Evolutionary conservation across 2,329 filamentous ascomycete genomes (phyloP).

Genomic region (Aspergillus cejpii): DNA sequence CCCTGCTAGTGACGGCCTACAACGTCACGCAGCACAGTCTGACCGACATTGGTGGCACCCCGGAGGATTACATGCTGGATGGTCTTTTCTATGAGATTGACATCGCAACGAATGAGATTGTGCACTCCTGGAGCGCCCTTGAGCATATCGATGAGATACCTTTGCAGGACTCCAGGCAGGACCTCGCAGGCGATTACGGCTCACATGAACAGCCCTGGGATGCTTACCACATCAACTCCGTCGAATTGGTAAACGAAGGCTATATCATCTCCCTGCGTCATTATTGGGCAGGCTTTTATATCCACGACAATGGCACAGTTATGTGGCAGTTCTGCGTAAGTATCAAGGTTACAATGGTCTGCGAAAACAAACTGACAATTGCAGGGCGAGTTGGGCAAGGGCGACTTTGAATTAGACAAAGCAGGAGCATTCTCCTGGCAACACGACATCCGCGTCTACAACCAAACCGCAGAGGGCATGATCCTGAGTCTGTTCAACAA

Average conservation of each 20-base stretch:
- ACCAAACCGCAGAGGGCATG: conserved; percentile 29
- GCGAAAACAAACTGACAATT: no score
- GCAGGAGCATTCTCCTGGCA: conserved; percentile 27
- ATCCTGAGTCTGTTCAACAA: conserved; percentile 31
- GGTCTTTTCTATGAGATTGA: conserved; percentile 33
- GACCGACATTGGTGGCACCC: conserved; percentile 25
- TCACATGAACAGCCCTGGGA: conserved; percentile 28
- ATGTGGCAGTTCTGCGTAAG: conserved; percentile 24
- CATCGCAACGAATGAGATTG: conserved; percentile 29
- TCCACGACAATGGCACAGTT: conserved; percentile 28
- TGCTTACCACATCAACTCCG: conserved; percentile 34
- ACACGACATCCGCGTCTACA: conserved; percentile 34
- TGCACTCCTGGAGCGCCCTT: conserved; percentile 31
- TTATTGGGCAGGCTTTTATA: conserved; percentile 29
- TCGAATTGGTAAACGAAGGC: conserved; percentile 27
- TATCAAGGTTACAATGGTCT: no score
- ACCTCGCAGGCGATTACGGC: conserved; percentile 13
- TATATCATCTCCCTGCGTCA: conserved; percentile 35
- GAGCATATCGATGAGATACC: conserved; percentile 29
- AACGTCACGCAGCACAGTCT: conserved; percentile 32
- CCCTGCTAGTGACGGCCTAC: conserved; percentile 32
- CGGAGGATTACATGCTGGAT: conserved; percentile 29
- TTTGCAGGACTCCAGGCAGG: conserved; percentile 24
- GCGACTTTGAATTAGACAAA: conserved; percentile 23
- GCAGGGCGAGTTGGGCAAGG: conserved; percentile 21